Conservation (phyloP, 2,329 filamentous ascomycete genomes). For the Ploettnerulaceae sp. region DNA sequence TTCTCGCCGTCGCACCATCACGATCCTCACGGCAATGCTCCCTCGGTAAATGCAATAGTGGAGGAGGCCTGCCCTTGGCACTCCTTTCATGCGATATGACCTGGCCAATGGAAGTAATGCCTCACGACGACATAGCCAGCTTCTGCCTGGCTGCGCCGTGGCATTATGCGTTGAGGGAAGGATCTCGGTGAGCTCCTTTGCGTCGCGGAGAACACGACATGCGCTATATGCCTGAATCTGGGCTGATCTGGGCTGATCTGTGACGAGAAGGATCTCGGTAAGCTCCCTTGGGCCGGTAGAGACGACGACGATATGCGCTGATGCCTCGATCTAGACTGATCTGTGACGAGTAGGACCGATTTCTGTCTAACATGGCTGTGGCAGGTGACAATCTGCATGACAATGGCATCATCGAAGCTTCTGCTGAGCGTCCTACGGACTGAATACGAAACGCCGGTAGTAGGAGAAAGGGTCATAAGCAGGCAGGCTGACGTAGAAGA, state of each 20-base stretch:
- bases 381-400: slow-evolving; percentile 18
- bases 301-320: slow-evolving; percentile 6
- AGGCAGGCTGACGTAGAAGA: slow-evolving; percentile 16
- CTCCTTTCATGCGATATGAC: slow-evolving; percentile 20
- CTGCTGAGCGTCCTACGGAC: slow-evolving; percentile 15
- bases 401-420: slow-evolving; percentile 22
- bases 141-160: slow-evolving; percentile 16
- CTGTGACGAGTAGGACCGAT: slow-evolving; percentile 19
- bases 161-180: slow-evolving; percentile 12
- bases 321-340: slow-evolving; percentile 19
- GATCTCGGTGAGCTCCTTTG: slow-evolving; percentile 15
- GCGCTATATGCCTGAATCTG: slow-evolving; percentile 17
- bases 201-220: slow-evolving; percentile 11
- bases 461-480: slow-evolving; percentile 15
- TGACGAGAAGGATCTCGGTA: slow-evolving; percentile 16
- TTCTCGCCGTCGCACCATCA: slow-evolving; percentile 17
- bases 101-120: slow-evolving; percentile 18
- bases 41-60: slow-evolving; percentile 17
- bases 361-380: slow-evolving; percentile 13
- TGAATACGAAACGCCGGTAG: slow-evolving; percentile 20
- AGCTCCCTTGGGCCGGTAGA: slow-evolving; percentile 14
- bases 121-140: slow-evolving; percentile 9
- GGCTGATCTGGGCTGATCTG: slow-evolving; percentile 12
- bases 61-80: slow-evolving; percentile 19
- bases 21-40: slow-evolving; percentile 16